Evolutionary conservation across 805 yeast genomes (phyloP).

Genomic region (Grigorovia transvaalensis): DNA sequence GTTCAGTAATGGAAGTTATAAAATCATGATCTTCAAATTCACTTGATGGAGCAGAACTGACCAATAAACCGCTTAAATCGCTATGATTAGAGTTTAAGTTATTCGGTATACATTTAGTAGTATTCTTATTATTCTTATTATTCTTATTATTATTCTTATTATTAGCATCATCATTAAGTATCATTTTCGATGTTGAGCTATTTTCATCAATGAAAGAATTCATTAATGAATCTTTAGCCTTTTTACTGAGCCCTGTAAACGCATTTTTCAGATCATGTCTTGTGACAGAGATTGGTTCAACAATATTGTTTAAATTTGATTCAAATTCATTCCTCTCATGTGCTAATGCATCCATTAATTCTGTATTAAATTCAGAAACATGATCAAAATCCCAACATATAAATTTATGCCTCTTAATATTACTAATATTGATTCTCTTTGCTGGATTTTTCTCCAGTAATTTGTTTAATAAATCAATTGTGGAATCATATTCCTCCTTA

Average conservation of each 20-base stretch:
- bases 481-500: constrained; percentile 38
- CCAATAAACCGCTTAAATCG: constrained; percentile 14
- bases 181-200: no score
- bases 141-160: no score
- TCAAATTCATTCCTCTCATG: constrained; percentile 16
- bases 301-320: constrained; percentile 19
- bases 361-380: constrained; percentile 7
- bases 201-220: constrained; percentile 4
- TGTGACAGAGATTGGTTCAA: constrained; percentile 45
- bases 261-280: constrained; percentile 66
- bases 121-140: no score
- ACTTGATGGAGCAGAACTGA: constrained; percentile 17
- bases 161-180: no score
- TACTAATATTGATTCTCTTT: constrained; percentile 56
- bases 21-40: constrained; percentile 9
- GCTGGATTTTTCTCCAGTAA: constrained; percentile 64
- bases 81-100: constrained; percentile 2
- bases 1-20: constrained; percentile 30
- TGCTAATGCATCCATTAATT: constrained; percentile 13
- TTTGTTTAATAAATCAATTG: constrained; percentile 48
- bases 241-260: constrained; percentile 68
- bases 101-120: neutral
- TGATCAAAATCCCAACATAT: constrained; percentile 34
- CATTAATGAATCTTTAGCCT: constrained; percentile 35
- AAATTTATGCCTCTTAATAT: constrained; percentile 74